A percentile compares a stretch with the other conserved stretches of the same genome.
Conservation (phyloP, 495 filamentous ascomycete species). For the Aspergillus homomorphus region DNA sequence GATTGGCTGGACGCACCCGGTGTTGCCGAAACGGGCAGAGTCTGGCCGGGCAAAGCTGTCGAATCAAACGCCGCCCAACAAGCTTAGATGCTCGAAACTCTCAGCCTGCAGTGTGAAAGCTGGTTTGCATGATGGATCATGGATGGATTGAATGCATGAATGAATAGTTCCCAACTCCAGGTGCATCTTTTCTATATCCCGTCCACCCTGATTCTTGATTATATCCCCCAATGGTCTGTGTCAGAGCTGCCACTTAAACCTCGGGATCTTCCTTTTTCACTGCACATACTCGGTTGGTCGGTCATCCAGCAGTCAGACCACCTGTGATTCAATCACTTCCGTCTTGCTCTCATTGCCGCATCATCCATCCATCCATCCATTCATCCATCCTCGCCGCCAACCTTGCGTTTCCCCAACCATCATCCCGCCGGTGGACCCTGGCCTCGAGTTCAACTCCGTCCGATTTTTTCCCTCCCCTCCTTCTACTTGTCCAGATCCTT, state of each 20-base stretch:
- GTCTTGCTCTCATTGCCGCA: constrained; percentile 8
- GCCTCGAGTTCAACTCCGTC: constrained; percentile 12
- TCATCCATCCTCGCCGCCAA: neutral
- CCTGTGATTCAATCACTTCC: constrained; percentile 6
- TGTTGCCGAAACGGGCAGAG: constrained; percentile 12
- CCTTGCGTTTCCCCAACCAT: constrained; percentile 26
- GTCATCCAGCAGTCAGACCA: constrained; percentile 12
- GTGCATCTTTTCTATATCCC: neutral
- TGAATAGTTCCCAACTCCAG: constrained; percentile 2
- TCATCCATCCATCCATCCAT: constrained; percentile 3
- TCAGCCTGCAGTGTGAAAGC: too few species aligned
- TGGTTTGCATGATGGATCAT: too few species aligned
- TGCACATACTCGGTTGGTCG: constrained; percentile 1
- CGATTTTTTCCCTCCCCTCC: constrained; percentile 11
- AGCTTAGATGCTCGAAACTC: constrained; percentile 13
- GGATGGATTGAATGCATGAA: neutral
- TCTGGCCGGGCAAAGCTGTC: constrained; percentile 13
- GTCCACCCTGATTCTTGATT: neutral
- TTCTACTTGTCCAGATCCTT: neutral
- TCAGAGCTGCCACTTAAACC: constrained; percentile 17
- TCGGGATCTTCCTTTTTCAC: constrained; percentile 30
- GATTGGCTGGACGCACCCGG: constrained; percentile 11
- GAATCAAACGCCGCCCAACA: constrained; percentile 31
- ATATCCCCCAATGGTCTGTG: neutral
- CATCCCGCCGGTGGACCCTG: constrained; percentile 22